Evolutionary conservation across 2,329 filamentous ascomycete genomes (phyloP), one percentile per base, ranked within the genome.

Genomic region (Paecilomyces dactylethromorphus): DNA sequence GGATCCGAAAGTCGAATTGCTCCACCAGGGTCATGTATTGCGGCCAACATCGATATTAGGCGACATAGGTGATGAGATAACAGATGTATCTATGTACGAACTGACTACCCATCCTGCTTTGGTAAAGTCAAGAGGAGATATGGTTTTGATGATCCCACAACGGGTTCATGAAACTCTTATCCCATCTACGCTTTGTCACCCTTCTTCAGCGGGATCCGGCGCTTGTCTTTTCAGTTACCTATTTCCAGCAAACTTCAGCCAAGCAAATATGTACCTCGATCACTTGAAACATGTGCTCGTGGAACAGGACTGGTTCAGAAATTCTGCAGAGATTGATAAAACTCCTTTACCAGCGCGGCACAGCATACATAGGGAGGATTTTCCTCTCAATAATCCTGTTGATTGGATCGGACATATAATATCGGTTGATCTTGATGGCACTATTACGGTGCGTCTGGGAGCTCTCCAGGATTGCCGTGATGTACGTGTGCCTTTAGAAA

Each of bases 11-110:
- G 64, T 79, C 18, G 68, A 74, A 53, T 60, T 79, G 10, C 63
- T 68, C 13, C 63, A 69, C n/a, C 63, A 64, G 18, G 69, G 68
- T 10, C 60, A 65, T 24, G 62, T 72, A 50, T 65, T 82, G 24
- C 69, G 77, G n/a, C 75, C 75, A 11, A 73, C 72, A 6, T 79
- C 76, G 7, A 69, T 64, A 0, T 76, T 78, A 29, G 81, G 81
- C 2, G 64, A 67, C 3, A 71, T 83, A 1, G 60, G 66, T 18
- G 72, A 78, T 24, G 61, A 64, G 5, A 65, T 73, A 31, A 80
- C 83, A 63, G 79, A 84, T 49, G 77, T 85, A 26, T 85, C 83
- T 59, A 65, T 86, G 49, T 86, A 86, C 66, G 84, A 87, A 61
- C 78, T 86, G 35, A 75, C 76, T 57, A 77, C 77, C 1, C 79